Base-by-base conservation (phyloP, 768 basidiomycete genomes). In the Pleurotus pulmonarius region DNA sequence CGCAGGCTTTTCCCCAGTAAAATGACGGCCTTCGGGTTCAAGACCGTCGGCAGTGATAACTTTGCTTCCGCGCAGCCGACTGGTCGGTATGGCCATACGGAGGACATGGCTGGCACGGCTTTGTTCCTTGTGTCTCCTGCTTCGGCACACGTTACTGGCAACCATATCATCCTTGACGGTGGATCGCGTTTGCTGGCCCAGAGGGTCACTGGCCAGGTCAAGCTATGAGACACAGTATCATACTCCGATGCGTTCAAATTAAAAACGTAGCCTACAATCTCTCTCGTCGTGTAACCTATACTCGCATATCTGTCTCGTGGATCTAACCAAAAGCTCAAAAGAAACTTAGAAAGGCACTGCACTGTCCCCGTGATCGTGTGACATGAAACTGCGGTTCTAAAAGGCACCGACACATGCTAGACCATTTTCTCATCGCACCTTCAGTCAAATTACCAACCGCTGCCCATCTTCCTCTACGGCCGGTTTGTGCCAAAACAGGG, bases 21-120 rank as follows among this genome's bases (percentile, higher is more conserved):
- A 73, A 92, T 94, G 90, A 92, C 91, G 1, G 83, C 87, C 0
- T 90, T 75, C 49, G 87, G 83, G 3, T 71, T 90, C 60, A 80
- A 82, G 61, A 75, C 65, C 1, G 69, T 69, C 2, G 85, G 87
- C 5, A 80, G 81, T 57, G 78, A 80, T 20, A 70, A 63, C 6
- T 78, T 89, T 57, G 75, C 73, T 39, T 65, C 74, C 1, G 65
- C 62, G 15, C 88, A 91, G 58, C 90, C 89, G 20, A 84, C 83
- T 64, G 87, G 89, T 85, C 86, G 90, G 4, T 74, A 81, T 57
- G 90, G 90, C 2, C 62, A 67, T 2, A 77, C 87, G 2, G 71
- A 78, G 26, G 91, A 93, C 60, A 80, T 89, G 59, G 89, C 87
- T 22, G 91, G 91, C 5, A 70, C 90, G 5, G 78, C 79, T 3